These are phyloP conservation scores for Sarocladiaceae sp. DNA, from an alignment of 2,329 filamentous ascomycete genomes.

Conservation along the genomic window DNA sequence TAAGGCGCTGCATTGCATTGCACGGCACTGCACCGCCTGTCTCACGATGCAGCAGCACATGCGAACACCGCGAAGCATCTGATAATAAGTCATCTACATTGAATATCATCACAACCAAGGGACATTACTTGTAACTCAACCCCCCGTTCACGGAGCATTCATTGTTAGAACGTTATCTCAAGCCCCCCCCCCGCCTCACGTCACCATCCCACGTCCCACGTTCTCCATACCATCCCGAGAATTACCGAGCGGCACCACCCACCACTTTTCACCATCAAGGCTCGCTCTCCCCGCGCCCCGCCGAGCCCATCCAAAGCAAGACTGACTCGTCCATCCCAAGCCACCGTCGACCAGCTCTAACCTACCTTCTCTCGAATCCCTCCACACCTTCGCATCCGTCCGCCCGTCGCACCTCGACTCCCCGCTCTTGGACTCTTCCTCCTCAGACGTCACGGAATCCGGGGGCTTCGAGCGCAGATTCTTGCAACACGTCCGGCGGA, in stretches of 20 bases:
- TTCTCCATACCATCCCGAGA: slow-evolving; percentile 5
- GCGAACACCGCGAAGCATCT: too few species aligned
- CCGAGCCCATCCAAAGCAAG: not conserved
- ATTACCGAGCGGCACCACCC: slow-evolving; percentile 8
- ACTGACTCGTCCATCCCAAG: slow-evolving; percentile 5
- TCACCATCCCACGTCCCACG: slow-evolving; percentile 2
- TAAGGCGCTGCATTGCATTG: too few species aligned
- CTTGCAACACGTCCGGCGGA: too few species aligned
- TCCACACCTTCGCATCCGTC: not conserved
- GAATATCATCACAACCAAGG: too few species aligned
- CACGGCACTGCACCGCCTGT: too few species aligned
- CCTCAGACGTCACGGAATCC: too few species aligned
- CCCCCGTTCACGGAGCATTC: too few species aligned
- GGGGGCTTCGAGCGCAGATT: too few species aligned
- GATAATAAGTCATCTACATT: too few species aligned
- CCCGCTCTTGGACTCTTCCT: not conserved
- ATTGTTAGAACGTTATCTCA: not conserved
- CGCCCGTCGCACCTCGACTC: not conserved
- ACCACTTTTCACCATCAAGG: not conserved
- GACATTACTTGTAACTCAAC: too few species aligned
- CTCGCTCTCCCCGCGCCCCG: not conserved
- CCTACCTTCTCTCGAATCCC: slow-evolving; percentile 2
- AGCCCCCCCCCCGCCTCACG: slow-evolving; percentile 7
- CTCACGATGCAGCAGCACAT: too few species aligned
- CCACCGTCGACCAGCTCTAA: too few species aligned